Percentiles rank a stretch among this genome's conserved stretches.
Evolutionary conservation across 768 basidiomycete genomes (phyloP).

Genomic region (Wakefieldia striispora): DNA sequence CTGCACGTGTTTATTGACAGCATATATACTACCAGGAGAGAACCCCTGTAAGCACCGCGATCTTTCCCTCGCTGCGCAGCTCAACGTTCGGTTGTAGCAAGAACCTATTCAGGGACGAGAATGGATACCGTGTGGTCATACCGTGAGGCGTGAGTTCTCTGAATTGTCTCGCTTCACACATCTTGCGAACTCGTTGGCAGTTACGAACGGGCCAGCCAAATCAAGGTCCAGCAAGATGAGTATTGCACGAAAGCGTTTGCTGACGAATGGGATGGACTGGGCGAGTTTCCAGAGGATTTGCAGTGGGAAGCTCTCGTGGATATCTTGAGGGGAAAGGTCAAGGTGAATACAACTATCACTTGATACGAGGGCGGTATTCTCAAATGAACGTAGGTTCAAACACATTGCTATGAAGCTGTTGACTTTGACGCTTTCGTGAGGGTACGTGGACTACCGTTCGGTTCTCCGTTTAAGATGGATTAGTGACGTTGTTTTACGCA

Average conservation of each 20-base stretch:
- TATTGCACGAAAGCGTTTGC: conserved; percentile 54
- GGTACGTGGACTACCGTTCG: conserved; percentile 34
- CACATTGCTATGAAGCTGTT: conserved; percentile 60
- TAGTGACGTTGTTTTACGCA: conserved; percentile 23
- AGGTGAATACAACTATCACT: conserved; percentile 38
- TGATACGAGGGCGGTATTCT: neutral
- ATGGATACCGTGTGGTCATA: conserved; percentile 70
- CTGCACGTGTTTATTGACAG: neutral
- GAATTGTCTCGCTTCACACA: neutral
- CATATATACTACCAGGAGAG: conserved; percentile 40
- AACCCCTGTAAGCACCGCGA: conserved; percentile 44
- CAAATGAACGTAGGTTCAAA: conserved; percentile 36
- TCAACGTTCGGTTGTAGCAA: conserved; percentile 8
- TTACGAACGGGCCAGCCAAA: conserved; percentile 63
- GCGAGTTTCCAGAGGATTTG: conserved; percentile 62
- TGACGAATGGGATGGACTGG: conserved; percentile 44
- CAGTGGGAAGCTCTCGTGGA: conserved; percentile 73
- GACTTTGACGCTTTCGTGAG: conserved; percentile 68
- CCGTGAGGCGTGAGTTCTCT: conserved; percentile 46
- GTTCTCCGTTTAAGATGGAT: neutral
- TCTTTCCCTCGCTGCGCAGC: neutral
- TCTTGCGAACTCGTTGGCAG: conserved; percentile 13
- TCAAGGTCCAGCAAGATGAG: conserved; percentile 66
- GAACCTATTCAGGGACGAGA: conserved; percentile 42
- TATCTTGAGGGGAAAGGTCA: conserved; percentile 70